Evolutionary conservation across 352 stramenopile genomes (phyloP).

Genomic region (Phytopythium cucurbitacearum): DNA sequence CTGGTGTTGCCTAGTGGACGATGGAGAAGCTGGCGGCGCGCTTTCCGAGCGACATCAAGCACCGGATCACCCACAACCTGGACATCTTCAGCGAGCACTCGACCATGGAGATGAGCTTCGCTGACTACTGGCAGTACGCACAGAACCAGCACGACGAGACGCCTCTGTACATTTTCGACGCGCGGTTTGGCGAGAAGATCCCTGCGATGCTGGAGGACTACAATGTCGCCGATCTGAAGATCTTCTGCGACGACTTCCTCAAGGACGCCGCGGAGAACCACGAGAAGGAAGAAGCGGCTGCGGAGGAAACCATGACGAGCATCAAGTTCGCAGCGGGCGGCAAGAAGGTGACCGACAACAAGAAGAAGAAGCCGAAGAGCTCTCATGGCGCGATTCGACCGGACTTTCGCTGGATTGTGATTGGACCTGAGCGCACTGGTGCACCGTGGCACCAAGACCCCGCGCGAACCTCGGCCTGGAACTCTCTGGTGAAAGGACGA

Average conservation of each 20-base stretch:
- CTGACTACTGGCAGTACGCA: conserved; percentile 66
- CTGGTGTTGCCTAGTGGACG: conserved; percentile 42
- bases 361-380: conserved; percentile 33
- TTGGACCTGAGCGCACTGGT: conserved; percentile 78
- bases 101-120: conserved; percentile 74
- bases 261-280: conserved; percentile 22
- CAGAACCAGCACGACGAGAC: conserved; percentile 75
- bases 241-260: conserved; percentile 80
- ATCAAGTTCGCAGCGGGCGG: conserved; percentile 28
- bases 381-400: conserved; percentile 30
- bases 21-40: conserved; percentile 49
- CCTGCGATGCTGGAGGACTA: conserved; percentile 68
- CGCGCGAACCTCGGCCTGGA: conserved; percentile 94
- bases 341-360: conserved; percentile 20
- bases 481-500: conserved; percentile 90
- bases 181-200: conserved; percentile 81
- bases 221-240: conserved; percentile 42
- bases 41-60: conserved; percentile 43
- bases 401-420: conserved; percentile 84
- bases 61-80: conserved; percentile 79
- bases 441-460: conserved; percentile 96
- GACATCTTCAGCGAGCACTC: conserved; percentile 50
- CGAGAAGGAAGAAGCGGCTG: conserved; percentile 15
- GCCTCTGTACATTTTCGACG: conserved; percentile 86
- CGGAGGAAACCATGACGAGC: conserved; percentile 8